These are phyloP conservation scores for Botrytis porri DNA, from an alignment of 2,329 filamentous ascomycete species.

Conservation along the genomic window DNA sequence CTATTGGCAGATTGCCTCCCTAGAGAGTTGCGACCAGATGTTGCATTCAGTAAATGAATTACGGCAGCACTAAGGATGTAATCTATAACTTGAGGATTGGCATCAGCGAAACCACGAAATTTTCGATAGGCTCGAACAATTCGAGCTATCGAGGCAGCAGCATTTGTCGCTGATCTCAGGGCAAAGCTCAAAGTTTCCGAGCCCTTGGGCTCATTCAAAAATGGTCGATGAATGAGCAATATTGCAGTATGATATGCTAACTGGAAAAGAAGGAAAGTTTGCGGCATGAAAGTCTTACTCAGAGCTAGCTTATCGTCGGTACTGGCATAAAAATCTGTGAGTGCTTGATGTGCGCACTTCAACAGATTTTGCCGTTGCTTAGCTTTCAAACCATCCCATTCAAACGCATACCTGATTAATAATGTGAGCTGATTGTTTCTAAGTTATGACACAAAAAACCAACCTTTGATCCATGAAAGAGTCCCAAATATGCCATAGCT, in stretches of 20 bases:
- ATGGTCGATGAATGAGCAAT: neutral
- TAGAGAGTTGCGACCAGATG: neutral
- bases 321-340: neutral
- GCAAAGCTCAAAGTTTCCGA: conserved; percentile 3
- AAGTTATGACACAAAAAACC: neutral
- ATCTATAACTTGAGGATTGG: neutral
- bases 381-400: neutral
- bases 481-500: conserved; percentile 28
- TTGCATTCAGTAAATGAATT: conserved; percentile 2
- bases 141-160: neutral
- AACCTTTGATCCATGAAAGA: conserved; percentile 27
- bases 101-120: neutral
- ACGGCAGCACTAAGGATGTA: neutral
- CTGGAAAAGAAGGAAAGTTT: conserved; percentile 9
- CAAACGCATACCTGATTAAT: neutral
- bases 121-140: conserved; percentile 5
- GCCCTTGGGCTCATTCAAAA: neutral
- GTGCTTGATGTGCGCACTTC: neutral
- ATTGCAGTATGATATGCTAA: conserved; percentile 2
- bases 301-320: neutral
- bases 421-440: neutral
- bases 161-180: conserved; percentile 2
- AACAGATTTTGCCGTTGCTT: conserved; percentile 3
- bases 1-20: conserved; percentile 5
- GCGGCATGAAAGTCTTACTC: conserved; percentile 3